Conservation (phyloP, 768 basidiomycete genomes). For the Pisolithus albus region DNA sequence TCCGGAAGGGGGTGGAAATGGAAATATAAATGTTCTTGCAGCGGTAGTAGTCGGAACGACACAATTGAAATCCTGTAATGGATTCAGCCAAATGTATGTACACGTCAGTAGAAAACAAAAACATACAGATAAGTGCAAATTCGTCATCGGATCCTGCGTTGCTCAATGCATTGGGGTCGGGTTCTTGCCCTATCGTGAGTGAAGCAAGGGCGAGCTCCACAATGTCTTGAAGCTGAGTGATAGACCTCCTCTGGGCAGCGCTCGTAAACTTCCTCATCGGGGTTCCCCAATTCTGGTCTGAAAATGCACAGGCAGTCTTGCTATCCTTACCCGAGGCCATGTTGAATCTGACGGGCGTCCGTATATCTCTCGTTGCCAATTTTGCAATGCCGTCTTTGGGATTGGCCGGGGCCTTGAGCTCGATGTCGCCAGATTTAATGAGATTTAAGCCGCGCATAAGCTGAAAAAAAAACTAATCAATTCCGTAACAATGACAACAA, state of each 20-base stretch:
- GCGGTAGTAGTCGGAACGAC: too few relatives aligned
- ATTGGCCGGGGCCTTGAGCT: background rate
- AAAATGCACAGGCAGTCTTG: constrained; percentile 1
- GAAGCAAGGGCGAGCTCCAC: too few relatives aligned
- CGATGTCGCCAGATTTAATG: background rate
- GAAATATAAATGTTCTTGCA: too few relatives aligned
- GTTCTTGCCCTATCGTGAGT: too few relatives aligned
- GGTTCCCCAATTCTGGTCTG: constrained; percentile 3
- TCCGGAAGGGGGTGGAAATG: too few relatives aligned
- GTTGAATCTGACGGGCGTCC: background rate
- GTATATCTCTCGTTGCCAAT: background rate
- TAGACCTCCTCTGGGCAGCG: too few relatives aligned
- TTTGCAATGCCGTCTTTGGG: background rate
- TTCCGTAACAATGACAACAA: background rate
- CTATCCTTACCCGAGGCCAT: constrained; percentile 5
- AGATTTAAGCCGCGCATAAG: background rate
- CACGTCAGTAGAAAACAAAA: too few relatives aligned
- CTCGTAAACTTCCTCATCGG: background rate
- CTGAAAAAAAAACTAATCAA: background rate
- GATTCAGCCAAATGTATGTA: too few relatives aligned
- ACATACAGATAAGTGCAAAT: background rate
- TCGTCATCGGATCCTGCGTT: background rate
- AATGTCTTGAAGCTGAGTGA: too few relatives aligned
- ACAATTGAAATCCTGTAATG: too few relatives aligned
- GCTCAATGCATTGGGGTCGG: background rate